phyloP scores from a whole-genome alignment of 495 filamentous ascomycete species.

The Neurospora sp. region DNA sequence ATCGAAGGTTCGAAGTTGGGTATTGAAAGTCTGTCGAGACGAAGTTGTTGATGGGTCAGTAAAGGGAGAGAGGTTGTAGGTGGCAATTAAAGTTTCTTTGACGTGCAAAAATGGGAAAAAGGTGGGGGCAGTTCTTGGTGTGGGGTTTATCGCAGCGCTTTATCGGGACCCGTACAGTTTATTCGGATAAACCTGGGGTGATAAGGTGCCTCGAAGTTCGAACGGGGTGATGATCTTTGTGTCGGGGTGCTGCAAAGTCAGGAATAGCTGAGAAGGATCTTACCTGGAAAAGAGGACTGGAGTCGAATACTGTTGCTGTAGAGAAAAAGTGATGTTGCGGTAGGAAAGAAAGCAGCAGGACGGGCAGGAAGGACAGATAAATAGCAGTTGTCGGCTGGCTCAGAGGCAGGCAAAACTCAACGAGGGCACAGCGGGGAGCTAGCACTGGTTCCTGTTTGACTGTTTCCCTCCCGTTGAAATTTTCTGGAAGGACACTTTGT shows the following conservation, averaged over 20 bases:
- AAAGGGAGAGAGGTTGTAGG: conserved; percentile 2
- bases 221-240: neutral
- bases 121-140: conserved; percentile 14
- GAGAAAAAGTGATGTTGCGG: neutral
- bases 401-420: neutral
- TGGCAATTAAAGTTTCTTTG: conserved; percentile 13
- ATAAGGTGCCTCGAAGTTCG: neutral
- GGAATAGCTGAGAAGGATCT: neutral
- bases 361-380: neutral
- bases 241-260: neutral
- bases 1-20: conserved; percentile 1
- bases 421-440: neutral
- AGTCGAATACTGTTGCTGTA: neutral
- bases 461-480: conserved; percentile 15
- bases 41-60: conserved; percentile 11
- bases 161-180: neutral
- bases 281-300: neutral
- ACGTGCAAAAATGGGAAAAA: conserved; percentile 12
- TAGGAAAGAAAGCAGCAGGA: neutral
- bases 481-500: conserved; percentile 18
- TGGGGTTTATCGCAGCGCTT: conserved; percentile 10
- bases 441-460: neutral
- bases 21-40: conserved; percentile 1
- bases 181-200: neutral
- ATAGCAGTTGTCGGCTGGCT: neutral